These are phyloP conservation scores for Tetradesmus obliquus DNA, from an alignment of 139 green algal species.

Conservation along the genomic window DNA sequence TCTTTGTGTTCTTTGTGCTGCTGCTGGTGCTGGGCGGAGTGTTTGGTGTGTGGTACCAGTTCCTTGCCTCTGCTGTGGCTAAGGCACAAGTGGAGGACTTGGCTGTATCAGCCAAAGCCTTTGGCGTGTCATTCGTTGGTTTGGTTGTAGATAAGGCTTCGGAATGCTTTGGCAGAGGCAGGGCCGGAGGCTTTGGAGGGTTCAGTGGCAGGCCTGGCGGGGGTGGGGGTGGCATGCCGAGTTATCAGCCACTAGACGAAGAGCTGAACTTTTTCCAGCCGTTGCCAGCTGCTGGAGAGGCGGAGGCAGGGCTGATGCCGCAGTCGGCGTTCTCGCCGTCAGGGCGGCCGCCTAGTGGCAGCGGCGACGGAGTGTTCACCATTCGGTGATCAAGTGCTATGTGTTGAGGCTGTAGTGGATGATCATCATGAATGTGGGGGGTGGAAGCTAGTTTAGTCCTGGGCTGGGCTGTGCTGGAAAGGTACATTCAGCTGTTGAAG, in stretches of 20 bases:
- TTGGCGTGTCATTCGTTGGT: constrained; percentile 30
- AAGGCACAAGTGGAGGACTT: constrained; percentile 51
- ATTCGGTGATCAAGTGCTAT: constrained; percentile 10
- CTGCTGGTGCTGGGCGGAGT: constrained; percentile 38
- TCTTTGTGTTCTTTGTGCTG: constrained; percentile 52
- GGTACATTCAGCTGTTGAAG: not conserved
- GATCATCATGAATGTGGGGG: not conserved
- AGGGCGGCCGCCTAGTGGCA: not conserved
- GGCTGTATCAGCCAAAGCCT: not conserved
- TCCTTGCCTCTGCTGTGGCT: constrained; percentile 51
- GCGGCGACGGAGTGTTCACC: constrained; percentile 12
- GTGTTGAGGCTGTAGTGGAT: not conserved
- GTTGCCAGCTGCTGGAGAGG: constrained; percentile 30
- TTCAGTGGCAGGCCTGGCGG: not conserved
- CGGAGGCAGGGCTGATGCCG: not conserved
- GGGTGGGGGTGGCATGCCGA: not conserved
- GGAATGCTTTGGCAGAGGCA: not conserved
- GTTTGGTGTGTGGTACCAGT: constrained; percentile 60
- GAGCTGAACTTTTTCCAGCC: constrained; percentile 72
- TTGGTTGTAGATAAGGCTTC: constrained; percentile 16
- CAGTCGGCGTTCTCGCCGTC: not conserved
- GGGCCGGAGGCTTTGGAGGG: not conserved
- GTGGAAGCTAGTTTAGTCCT: too few species aligned
- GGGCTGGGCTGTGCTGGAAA: too few species aligned
- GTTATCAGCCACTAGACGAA: constrained; percentile 44